A percentile compares a stretch with the other conserved stretches of the same genome.
Conservation (phyloP, 192 early-diverging fungal species). For the Chytriomyces hyalinus region DNA sequence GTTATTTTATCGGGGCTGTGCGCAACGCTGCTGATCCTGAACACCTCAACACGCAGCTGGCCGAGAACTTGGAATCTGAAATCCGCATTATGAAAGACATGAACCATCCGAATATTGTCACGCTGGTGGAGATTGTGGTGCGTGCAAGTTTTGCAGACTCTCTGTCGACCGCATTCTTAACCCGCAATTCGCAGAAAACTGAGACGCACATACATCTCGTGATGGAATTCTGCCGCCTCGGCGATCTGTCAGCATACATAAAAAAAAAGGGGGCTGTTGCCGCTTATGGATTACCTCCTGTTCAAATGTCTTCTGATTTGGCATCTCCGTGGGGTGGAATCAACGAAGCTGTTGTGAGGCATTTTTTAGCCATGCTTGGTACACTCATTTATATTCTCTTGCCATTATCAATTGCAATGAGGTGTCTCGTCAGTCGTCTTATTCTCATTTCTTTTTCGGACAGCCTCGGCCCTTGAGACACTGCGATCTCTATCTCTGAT, state of each 20-base stretch:
- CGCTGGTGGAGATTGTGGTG: constrained; percentile 87
- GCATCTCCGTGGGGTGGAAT: constrained; percentile 76
- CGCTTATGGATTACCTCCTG: background rate
- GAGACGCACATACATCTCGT: constrained; percentile 92
- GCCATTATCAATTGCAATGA: background rate
- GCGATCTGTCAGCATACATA: constrained; percentile 91
- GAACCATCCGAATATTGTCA: constrained; percentile 85
- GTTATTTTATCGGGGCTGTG: no score
- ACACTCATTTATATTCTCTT: constrained; percentile 11
- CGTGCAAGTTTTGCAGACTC: background rate
- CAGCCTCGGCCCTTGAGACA: constrained; percentile 85
- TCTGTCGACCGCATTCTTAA: background rate
- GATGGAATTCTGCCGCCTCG: constrained; percentile 97
- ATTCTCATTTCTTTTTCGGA: constrained; percentile 18
- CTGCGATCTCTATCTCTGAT: constrained; percentile 85
- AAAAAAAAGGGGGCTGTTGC: constrained; percentile 58
- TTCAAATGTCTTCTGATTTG: constrained; percentile 9
- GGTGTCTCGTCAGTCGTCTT: constrained; percentile 11
- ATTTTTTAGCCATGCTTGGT: constrained; percentile 87
- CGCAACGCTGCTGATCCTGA: no score
- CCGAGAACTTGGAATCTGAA: constrained; percentile 94
- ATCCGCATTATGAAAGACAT: constrained; percentile 90
- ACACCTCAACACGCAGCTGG: constrained; percentile 57
- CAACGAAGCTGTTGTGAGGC: constrained; percentile 76
- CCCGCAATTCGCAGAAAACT: constrained; percentile 68